Percentiles rank a stretch among this genome's conserved stretches.
Evolutionary conservation across 768 basidiomycete genomes (phyloP).

Genomic region (Amanita phalloides): DNA sequence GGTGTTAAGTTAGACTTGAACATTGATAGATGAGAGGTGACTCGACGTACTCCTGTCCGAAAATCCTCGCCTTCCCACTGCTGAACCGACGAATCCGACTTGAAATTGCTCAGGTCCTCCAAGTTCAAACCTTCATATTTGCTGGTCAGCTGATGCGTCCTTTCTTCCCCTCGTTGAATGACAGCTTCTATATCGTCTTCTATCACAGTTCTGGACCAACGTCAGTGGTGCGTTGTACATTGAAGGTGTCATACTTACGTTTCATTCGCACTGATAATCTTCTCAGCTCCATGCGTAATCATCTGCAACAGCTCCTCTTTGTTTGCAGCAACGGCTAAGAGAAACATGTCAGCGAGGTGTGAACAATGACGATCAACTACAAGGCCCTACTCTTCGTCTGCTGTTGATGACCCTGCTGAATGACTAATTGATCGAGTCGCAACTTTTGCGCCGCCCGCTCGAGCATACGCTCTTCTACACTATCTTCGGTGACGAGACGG

Average conservation of each 20-base stretch:
- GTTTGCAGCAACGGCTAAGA: conserved; percentile 63
- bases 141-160: conserved; percentile 77
- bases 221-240: neutral
- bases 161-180: conserved; percentile 83
- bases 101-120: conserved; percentile 96
- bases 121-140: conserved; percentile 91
- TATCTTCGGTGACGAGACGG: conserved; percentile 92
- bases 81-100: conserved; percentile 82
- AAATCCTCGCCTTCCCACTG: conserved; percentile 98
- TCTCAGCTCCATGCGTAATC: conserved; percentile 96
- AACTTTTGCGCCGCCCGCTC: conserved; percentile 95
- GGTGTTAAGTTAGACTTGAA: neutral
- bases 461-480: conserved; percentile 91
- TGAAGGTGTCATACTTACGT: conserved; percentile 35
- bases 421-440: conserved; percentile 89
- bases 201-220: conserved; percentile 45
- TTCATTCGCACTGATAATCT: conserved; percentile 78
- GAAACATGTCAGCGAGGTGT: neutral
- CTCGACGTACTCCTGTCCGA: conserved; percentile 47
- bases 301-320: conserved; percentile 97
- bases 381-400: conserved; percentile 53
- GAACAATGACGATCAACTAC: neutral
- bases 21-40: neutral
- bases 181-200: conserved; percentile 93
- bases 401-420: conserved; percentile 88